Evolutionary conservation across 495 filamentous ascomycete species (phyloP).

Genomic region (Talaromyces borbonicus): DNA sequence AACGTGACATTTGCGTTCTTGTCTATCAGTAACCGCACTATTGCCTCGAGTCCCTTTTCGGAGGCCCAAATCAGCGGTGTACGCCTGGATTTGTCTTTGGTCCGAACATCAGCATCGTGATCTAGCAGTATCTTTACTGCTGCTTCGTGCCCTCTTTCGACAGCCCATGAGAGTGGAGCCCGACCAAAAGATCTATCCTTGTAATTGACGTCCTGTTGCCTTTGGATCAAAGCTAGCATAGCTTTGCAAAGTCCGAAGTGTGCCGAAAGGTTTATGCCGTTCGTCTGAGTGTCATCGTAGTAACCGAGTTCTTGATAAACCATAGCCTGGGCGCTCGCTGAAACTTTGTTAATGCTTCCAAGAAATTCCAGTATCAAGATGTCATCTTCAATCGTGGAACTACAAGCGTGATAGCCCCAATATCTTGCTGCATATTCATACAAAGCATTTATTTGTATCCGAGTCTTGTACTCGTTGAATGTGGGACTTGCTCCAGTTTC

Average conservation of each 20-base stretch:
- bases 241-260: constrained; percentile 11
- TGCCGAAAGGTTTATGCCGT: constrained; percentile 8
- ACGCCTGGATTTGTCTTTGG: constrained; percentile 9
- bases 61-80: constrained; percentile 17
- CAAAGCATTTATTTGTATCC: constrained; percentile 17
- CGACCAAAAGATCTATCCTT: constrained; percentile 6
- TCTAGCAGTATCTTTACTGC: constrained; percentile 19
- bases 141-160: constrained; percentile 21
- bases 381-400: neutral
- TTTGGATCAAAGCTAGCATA: constrained; percentile 7
- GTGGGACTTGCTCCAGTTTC: constrained; percentile 9
- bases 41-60: constrained; percentile 14
- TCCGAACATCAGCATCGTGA: constrained; percentile 15
- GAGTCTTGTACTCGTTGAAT: constrained; percentile 1
- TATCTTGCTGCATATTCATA: constrained; percentile 34
- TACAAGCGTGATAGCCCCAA: constrained; percentile 28
- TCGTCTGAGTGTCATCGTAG: neutral
- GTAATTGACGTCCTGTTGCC: neutral
- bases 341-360: constrained; percentile 6
- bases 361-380: constrained; percentile 10
- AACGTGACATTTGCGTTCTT: constrained; percentile 6
- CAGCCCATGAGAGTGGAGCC: constrained; percentile 25
- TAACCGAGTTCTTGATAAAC: constrained; percentile 1
- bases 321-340: constrained; percentile 13
- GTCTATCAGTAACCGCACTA: constrained; percentile 14